Base-by-base conservation (phyloP, 345 rosid species). In the Populus ilicifolia region DNA sequence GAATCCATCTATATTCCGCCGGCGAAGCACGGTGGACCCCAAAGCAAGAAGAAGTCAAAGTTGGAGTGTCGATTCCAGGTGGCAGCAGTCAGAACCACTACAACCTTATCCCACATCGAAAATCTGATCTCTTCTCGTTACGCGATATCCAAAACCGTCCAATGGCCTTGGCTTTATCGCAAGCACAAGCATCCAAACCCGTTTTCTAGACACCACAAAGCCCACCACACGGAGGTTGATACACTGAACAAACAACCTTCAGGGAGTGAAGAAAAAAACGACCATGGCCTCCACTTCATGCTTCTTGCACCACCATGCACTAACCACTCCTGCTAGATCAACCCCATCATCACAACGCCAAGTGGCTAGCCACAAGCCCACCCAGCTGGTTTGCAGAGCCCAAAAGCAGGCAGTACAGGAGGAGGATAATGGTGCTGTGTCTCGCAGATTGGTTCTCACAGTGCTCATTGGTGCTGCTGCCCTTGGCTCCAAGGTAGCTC, bases 401-500 rank as follows among this genome's bases (percentile, higher is more conserved):
- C 93, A 89, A 83, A 94, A 90, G 82, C 92, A 75, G 59, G 61
- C 77, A 7, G 71, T 16, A 3, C 80, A 81, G 25, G 90, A 87
- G 4, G 89, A 87, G 5, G 78, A 76, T 36, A 67, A n/a, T 70
- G 61, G 76, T 36, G 74, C 62, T 23, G 75, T 91, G 6, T 91
- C 97, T n/a, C 93, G 97, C 69, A 86, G 99, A 56, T 80, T 93
- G 83, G 97, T 94, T 72, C 96, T 95, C 77, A 89, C 94, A 8
- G 81, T 89, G 18, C 91, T 95, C 71, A 76, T 91, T 13, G 97
- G 98, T 35, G 90, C 92, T 69, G 99, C 96, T 0, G 94, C 96
- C 59, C 21, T 92, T 9, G 94, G 91, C 75, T 90, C 92, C 76
- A 93, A 84, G 90, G 97, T 87, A 68, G 86, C 98, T 38, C 97